phyloP scores from a whole-genome alignment of 2,329 filamentous ascomycete genomes.

The Falciphora oryzae region DNA sequence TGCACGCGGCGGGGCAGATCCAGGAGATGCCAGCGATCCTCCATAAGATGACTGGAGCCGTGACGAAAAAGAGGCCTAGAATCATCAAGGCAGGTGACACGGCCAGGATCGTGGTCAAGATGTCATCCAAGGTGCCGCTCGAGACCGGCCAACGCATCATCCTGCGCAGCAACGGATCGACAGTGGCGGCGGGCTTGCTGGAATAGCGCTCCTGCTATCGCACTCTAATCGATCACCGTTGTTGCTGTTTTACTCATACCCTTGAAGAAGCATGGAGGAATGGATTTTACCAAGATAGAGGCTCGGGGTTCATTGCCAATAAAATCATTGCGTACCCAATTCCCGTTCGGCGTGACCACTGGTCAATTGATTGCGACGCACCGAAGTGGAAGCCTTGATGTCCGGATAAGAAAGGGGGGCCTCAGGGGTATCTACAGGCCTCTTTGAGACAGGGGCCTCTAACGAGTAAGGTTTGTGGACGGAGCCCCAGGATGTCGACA shows the following conservation, averaged over 20 bases:
- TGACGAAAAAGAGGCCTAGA: constrained; percentile 76
- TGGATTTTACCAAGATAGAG: neutral
- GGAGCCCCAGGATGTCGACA: neutral
- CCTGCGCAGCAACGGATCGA: constrained; percentile 72
- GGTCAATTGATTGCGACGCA: neutral
- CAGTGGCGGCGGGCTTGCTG: constrained; percentile 80
- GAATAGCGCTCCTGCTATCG: constrained; percentile 44
- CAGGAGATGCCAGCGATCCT: constrained; percentile 64
- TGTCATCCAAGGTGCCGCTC: constrained; percentile 69
- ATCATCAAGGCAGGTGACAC: constrained; percentile 75
- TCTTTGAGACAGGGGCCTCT: neutral
- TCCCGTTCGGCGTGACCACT: no score
- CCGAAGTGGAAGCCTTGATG: neutral
- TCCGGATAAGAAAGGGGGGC: neutral
- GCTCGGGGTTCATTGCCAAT: neutral
- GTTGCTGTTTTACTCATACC: no score
- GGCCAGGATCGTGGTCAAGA: constrained; percentile 69
- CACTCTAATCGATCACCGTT: neutral
- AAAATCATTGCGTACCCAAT: neutral
- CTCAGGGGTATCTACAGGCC: neutral
- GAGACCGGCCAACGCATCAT: constrained; percentile 78
- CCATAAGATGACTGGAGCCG: constrained; percentile 71
- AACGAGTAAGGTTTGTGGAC: neutral
- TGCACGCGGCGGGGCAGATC: constrained; percentile 74
- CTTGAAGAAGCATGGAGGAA: neutral